Evolutionary conservation across 768 basidiomycete genomes (phyloP).

Genomic region (Suillus plorans): DNA sequence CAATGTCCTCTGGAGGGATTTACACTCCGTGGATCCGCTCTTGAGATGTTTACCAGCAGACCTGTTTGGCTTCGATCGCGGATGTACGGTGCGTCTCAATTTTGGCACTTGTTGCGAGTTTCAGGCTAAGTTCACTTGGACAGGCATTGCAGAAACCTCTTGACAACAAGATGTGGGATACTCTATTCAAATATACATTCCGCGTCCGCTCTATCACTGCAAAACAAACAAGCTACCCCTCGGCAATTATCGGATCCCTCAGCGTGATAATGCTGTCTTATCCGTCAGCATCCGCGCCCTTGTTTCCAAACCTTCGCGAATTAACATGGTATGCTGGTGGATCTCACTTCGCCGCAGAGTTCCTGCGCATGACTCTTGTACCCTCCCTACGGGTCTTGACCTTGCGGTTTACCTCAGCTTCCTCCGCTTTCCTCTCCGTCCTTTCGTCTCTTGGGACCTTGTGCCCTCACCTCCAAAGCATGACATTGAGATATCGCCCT

Average conservation of each 20-base stretch:
- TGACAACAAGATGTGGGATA: neutral
- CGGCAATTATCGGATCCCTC: neutral
- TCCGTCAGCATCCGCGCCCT: constrained; percentile 11
- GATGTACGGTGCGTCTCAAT: neutral
- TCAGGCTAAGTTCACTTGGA: neutral
- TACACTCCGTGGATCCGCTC: constrained; percentile 22
- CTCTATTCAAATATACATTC: neutral
- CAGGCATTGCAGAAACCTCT: neutral
- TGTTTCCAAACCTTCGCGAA: constrained; percentile 22
- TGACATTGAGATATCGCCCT: neutral
- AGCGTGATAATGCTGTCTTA: constrained; percentile 14
- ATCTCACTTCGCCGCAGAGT: constrained; percentile 19
- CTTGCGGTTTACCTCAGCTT: neutral
- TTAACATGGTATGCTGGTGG: constrained; percentile 24
- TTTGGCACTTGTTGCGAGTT: neutral
- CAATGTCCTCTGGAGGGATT: constrained; percentile 24
- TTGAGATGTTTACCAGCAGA: constrained; percentile 2
- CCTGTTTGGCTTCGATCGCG: neutral
- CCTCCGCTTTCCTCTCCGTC: neutral
- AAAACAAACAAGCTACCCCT: neutral
- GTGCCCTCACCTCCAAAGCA: neutral
- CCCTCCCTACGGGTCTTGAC: constrained; percentile 11
- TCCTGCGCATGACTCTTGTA: constrained; percentile 23
- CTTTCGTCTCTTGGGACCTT: neutral
- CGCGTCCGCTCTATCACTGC: neutral